Base-by-base conservation (phyloP, 176 grass and related monocot species). In the Eragrostis nindensis region DNA sequence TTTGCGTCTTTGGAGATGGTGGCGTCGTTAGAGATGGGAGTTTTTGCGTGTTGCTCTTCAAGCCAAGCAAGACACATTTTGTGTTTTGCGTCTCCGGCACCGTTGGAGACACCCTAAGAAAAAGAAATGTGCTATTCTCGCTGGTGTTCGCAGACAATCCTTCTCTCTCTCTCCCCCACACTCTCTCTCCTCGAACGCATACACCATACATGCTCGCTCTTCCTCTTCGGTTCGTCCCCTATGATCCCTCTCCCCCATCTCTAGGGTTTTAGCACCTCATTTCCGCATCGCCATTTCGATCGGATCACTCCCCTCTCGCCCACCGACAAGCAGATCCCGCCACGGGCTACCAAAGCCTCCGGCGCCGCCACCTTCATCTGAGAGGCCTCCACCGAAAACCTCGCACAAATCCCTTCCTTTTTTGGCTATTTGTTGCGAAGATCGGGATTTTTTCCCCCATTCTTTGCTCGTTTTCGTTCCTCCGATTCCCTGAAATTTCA, bases 201-300 rank as follows among this genome's bases (percentile, higher is more conserved):
- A 76, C 72, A 65, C 38, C 53, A 79, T 72, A 76, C 82, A 85
- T 77, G 66, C 66, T 81, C 48, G 62, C 62, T 45, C 86, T 73
- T 61, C 53, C 5, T 75, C 41, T 21, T 70, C 26, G 49, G 44
- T 30, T 76, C 73, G 41, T 45, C 54, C 50, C 43, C 63, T 70
- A 53, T 70, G 87, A 89, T 84, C 87, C 69, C 75, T 11, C 39
- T 7, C 75, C 60, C 30, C 24, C 70, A 15, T 76, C 76, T 22
- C 56, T 77, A 89, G 87, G 87, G 87, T 89, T 89, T 86, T 86
- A 86, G 78, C 72, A 7, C 72, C 65, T 66, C 82, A 71, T 89
- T 72, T 39, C 64, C 80, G 27, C 60, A 60, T 57, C 83, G 40
- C 66, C 87, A 89, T 89, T 89, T 75, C 73, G 42, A 82, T 82